Conservation (phyloP, 805 yeast genomes). For the Kuraishia piskuri region DNA sequence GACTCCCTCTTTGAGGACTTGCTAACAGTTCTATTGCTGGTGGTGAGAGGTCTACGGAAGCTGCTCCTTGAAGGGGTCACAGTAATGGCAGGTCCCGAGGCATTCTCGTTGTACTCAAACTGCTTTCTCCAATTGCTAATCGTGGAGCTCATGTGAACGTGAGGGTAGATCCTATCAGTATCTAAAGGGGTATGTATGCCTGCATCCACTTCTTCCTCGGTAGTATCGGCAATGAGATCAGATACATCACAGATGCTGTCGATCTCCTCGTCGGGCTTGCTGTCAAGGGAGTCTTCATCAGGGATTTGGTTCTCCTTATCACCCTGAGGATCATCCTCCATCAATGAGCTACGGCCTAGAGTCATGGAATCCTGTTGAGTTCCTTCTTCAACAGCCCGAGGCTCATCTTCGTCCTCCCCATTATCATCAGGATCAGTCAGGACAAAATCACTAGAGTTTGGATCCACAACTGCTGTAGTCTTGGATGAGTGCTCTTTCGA, state of each 20-base stretch:
- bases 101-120: neutral
- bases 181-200: neutral
- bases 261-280: constrained; percentile 6
- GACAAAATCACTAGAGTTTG: constrained; percentile 20
- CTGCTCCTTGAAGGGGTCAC: neutral
- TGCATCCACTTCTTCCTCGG: neutral
- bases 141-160: neutral
- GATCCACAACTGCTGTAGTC: constrained; percentile 1
- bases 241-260: neutral
- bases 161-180: neutral
- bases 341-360: neutral
- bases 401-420: neutral
- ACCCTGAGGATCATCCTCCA: neutral
- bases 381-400: neutral
- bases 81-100: neutral
- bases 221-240: neutral
- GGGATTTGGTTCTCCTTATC: neutral
- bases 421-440: constrained; percentile 7
- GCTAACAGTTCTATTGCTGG: neutral
- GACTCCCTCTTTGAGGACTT: neutral
- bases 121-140: neutral
- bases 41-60: neutral
- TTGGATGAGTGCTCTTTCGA: neutral
- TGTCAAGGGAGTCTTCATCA: constrained; percentile 6
- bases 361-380: neutral